A percentile compares a stretch with the other conserved stretches of the same genome.
Evolutionary conservation across 495 filamentous ascomycete species (phyloP).

Genomic region (Pyrenula aspistea): DNA sequence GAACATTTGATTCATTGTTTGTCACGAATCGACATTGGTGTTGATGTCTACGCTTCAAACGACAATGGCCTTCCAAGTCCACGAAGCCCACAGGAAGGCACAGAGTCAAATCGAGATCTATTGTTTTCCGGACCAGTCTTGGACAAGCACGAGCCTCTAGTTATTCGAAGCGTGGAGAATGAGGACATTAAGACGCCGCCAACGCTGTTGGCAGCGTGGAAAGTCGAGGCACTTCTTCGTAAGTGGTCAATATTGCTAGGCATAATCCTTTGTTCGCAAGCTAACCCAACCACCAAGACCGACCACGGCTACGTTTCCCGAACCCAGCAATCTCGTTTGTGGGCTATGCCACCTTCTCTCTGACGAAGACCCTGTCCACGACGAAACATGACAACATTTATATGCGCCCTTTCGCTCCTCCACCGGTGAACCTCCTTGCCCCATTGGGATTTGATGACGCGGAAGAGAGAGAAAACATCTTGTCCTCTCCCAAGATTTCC

Average conservation of each 20-base stretch:
- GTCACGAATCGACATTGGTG: conserved; percentile 47
- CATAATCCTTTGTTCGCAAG: neutral
- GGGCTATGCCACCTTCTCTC: conserved; percentile 56
- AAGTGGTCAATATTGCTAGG: conserved; percentile 7
- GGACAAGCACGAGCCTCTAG: conserved; percentile 46
- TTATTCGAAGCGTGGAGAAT: conserved; percentile 43
- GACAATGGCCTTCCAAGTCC: neutral
- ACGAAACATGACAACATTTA: conserved; percentile 52
- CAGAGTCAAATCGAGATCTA: conserved; percentile 43
- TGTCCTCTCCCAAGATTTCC: conserved; percentile 70
- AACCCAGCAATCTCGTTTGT: conserved; percentile 66
- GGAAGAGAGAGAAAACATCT: conserved; percentile 51
- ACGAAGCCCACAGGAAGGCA: conserved; percentile 15
- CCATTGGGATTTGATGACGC: conserved; percentile 59
- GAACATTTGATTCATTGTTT: conserved; percentile 46
- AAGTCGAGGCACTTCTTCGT: conserved; percentile 62
- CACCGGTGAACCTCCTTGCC: conserved; percentile 69
- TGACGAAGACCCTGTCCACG: conserved; percentile 36
- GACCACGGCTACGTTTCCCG: conserved; percentile 69
- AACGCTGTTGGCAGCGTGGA: conserved; percentile 70
- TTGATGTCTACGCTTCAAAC: conserved; percentile 52
- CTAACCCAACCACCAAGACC: conserved; percentile 19
- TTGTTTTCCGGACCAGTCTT: conserved; percentile 53
- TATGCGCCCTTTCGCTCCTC: conserved; percentile 61
- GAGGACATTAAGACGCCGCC: conserved; percentile 39